These are phyloP conservation scores for Tubosaeta brunneosetosa DNA, from an alignment of 768 basidiomycete genomes.

Conservation along the genomic window DNA sequence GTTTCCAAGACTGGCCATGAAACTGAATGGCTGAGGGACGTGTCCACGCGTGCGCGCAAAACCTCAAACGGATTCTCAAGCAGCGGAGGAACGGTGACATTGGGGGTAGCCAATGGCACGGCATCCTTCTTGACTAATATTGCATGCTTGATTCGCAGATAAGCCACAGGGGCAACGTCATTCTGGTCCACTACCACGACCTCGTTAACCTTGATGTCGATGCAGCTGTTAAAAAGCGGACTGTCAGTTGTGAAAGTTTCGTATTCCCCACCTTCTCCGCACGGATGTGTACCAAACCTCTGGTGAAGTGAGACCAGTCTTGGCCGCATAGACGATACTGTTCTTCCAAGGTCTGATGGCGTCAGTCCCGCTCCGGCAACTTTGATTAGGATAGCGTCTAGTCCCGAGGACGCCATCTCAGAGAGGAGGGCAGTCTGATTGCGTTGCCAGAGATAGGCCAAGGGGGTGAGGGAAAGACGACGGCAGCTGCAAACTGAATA, in stretches of 20 bases:
- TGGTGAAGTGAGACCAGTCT: slow-evolving; percentile 69
- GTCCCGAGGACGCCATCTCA: slow-evolving; percentile 78
- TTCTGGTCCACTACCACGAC: slow-evolving; percentile 75
- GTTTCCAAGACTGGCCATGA: not conserved
- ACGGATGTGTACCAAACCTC: slow-evolving; percentile 86
- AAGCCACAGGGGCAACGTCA: slow-evolving; percentile 88
- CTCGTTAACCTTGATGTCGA: slow-evolving; percentile 65
- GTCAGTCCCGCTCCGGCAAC: slow-evolving; percentile 91
- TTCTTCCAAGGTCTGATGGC: slow-evolving; percentile 71
- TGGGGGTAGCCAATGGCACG: not conserved
- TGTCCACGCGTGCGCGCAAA: slow-evolving; percentile 7
- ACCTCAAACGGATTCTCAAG: slow-evolving; percentile 35
- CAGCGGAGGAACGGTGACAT: slow-evolving; percentile 44
- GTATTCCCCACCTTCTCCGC: slow-evolving; percentile 98
- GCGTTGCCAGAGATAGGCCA: slow-evolving; percentile 93
- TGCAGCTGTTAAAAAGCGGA: slow-evolving; percentile 77
- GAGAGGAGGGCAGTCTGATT: slow-evolving; percentile 79
- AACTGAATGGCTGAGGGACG: slow-evolving; percentile 4
- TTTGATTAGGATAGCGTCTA: slow-evolving; percentile 88
- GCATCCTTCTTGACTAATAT: slow-evolving; percentile 53
- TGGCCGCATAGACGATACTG: slow-evolving; percentile 67
- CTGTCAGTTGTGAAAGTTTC: slow-evolving; percentile 90
- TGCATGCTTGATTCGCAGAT: slow-evolving; percentile 73
- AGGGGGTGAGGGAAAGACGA: slow-evolving; percentile 70
- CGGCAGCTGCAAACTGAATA: slow-evolving; percentile 52